phyloP scores from a whole-genome alignment of 2,329 filamentous ascomycete species.

The Dothiorella sarmentorum region DNA sequence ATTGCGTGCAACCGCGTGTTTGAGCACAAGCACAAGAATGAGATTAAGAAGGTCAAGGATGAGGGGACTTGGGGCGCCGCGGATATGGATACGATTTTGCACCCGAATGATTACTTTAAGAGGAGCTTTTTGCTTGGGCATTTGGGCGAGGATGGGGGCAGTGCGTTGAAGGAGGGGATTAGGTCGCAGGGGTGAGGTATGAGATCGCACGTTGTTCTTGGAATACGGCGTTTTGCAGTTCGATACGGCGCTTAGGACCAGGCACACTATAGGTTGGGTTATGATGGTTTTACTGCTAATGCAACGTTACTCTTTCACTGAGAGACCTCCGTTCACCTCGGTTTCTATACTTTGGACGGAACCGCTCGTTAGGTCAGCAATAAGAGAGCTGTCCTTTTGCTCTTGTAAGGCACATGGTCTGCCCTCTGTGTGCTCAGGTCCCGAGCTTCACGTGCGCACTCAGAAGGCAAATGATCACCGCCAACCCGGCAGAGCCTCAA shows the following conservation, averaged over 20 bases:
- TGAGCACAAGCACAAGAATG: constrained; percentile 72
- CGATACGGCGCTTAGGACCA: not conserved
- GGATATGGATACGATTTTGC: constrained; percentile 90
- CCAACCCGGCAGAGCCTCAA: too few relatives aligned
- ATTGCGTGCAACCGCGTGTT: constrained; percentile 97
- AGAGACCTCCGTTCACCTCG: too few relatives aligned
- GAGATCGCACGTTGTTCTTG: not conserved
- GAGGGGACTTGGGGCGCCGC: constrained; percentile 51
- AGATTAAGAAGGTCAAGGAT: constrained; percentile 51
- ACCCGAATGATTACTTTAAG: constrained; percentile 98
- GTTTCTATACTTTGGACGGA: too few relatives aligned
- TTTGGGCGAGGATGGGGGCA: constrained; percentile 49
- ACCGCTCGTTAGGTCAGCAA: too few relatives aligned
- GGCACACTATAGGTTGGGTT: not conserved
- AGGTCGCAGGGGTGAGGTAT: not conserved
- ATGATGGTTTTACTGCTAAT: not conserved
- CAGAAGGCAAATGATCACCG: too few relatives aligned
- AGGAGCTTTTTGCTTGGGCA: constrained; percentile 87
- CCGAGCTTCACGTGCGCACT: too few relatives aligned
- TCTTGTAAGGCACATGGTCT: too few relatives aligned
- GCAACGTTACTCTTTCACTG: too few relatives aligned
- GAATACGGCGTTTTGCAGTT: not conserved
- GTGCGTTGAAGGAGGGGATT: constrained; percentile 10
- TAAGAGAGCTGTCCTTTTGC: too few relatives aligned
- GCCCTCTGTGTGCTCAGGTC: too few relatives aligned